Conservation (phyloP, 306 rosid species). For the Trifolium fragiferum region DNA sequence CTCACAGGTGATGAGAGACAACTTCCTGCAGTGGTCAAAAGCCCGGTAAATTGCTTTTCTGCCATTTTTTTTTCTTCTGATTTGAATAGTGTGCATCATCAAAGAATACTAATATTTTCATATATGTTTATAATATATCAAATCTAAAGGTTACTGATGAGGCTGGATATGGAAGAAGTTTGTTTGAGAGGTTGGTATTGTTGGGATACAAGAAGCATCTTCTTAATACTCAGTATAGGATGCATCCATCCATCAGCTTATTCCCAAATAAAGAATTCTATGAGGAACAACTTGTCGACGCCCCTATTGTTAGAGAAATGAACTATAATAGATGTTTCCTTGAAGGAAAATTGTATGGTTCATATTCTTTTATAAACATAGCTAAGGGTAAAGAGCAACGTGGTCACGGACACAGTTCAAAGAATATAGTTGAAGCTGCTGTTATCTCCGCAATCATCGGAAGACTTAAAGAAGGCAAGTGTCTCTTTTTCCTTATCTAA, state of each 20-base stretch:
- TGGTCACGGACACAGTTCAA: conserved; percentile 35
- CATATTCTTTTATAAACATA: conserved; percentile 51
- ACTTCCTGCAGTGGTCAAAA: conserved; percentile 64
- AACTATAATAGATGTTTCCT: conserved; percentile 42
- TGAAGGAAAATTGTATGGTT: conserved; percentile 39
- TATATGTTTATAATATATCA: not conserved
- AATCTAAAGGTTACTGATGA: conserved; percentile 39
- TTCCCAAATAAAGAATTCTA: conserved; percentile 57
- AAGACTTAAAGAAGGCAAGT: conserved; percentile 56
- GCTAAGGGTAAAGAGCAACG: conserved; percentile 54
- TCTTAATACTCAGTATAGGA: conserved; percentile 53
- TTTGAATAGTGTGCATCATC: conserved; percentile 3
- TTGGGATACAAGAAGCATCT: conserved; percentile 48
- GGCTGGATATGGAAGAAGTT: conserved; percentile 60
- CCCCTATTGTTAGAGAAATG: conserved; percentile 33
- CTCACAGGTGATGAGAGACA: conserved; percentile 71
- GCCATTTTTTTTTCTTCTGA: conserved; percentile 11
- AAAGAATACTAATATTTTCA: not conserved
- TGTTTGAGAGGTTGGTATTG: conserved; percentile 53
- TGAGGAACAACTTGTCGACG: conserved; percentile 41
- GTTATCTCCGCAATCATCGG: conserved; percentile 54
- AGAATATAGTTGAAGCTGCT: conserved; percentile 61
- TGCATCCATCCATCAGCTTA: conserved; percentile 61
- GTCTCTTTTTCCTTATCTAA: not conserved
- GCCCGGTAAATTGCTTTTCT: conserved; percentile 52